A percentile compares a stretch with the other conserved stretches of the same genome.
These are phyloP conservation scores for Kluyveromyces marxianus DNA, from an alignment of 1,139 yeast species.

Conservation along the genomic window DNA sequence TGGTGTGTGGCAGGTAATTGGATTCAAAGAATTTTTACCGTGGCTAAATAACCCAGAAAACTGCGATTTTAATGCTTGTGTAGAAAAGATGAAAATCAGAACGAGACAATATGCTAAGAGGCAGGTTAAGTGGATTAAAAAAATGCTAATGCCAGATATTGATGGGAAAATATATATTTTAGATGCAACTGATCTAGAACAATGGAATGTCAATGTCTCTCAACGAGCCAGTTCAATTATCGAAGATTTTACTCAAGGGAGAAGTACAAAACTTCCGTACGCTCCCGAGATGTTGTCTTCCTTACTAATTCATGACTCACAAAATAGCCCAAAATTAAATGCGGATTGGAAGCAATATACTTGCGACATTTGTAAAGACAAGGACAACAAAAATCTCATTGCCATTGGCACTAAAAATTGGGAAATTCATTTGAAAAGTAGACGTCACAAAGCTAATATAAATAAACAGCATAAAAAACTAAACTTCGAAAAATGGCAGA, in stretches of 20 bases:
- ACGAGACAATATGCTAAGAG: constrained; percentile 83
- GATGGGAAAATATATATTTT: constrained; percentile 62
- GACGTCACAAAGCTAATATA: constrained; percentile 48
- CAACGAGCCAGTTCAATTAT: constrained; percentile 49
- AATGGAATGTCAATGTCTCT: constrained; percentile 55
- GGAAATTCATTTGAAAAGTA: constrained; percentile 58
- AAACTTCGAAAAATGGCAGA: constrained; percentile 38
- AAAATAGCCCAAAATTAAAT: constrained; percentile 18
- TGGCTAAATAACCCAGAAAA: constrained; percentile 42
- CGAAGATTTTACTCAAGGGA: constrained; percentile 33
- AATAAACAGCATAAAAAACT: constrained; percentile 37
- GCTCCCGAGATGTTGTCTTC: constrained; percentile 40
- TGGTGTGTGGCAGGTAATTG: constrained; percentile 94
- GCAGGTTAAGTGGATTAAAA: constrained; percentile 90
- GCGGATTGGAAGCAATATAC: constrained; percentile 59
- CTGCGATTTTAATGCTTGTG: constrained; percentile 38
- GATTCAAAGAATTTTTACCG: constrained; percentile 87
- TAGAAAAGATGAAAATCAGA: constrained; percentile 71
- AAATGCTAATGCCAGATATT: constrained; percentile 58
- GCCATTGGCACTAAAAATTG: constrained; percentile 72
- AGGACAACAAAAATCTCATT: constrained; percentile 47
- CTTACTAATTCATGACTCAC: constrained; percentile 27
- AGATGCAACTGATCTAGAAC: constrained; percentile 63
- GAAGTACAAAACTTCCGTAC: constrained; percentile 22
- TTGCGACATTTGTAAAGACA: constrained; percentile 62